A percentile compares a stretch with the other conserved stretches of the same genome.
Conservation (phyloP, 116 monocot species). For the Posidonia oceanica region DNA sequence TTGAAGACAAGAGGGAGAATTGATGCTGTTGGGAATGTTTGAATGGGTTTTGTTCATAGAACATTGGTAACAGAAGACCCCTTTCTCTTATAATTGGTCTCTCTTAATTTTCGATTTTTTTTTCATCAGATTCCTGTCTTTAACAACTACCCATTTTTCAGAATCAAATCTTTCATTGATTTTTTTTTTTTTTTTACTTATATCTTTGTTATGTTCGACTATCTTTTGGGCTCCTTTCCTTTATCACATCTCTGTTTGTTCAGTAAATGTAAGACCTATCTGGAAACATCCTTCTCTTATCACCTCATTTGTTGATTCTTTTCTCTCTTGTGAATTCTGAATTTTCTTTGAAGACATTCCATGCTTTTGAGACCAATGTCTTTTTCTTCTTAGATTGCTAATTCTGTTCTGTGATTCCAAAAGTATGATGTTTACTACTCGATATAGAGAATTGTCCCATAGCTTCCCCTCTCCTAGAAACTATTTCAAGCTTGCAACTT, state of each 20-base stretch:
- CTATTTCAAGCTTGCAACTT: constrained; percentile 26
- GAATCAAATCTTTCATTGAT: neutral
- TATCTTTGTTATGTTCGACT: too few relatives aligned
- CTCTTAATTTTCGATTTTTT: neutral
- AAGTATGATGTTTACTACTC: constrained; percentile 1
- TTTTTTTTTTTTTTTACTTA: too few relatives aligned
- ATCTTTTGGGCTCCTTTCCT: neutral
- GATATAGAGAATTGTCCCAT: constrained; percentile 21
- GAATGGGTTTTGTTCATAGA: too few relatives aligned
- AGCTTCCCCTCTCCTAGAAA: constrained; percentile 21
- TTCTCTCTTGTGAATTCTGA: neutral
- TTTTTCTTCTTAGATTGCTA: neutral
- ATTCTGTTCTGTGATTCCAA: too few relatives aligned
- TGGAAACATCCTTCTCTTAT: neutral
- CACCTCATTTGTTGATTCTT: neutral
- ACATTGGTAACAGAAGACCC: neutral
- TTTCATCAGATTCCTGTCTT: neutral
- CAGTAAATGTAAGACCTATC: neutral
- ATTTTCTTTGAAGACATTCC: neutral
- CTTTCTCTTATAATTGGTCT: neutral
- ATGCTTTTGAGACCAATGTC: neutral
- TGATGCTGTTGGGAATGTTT: too few relatives aligned
- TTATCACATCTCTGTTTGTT: neutral
- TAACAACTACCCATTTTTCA: neutral
- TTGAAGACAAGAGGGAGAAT: too few relatives aligned